Conservation (phyloP, 805 yeast genomes). For the Kazachstania viticola region DNA sequence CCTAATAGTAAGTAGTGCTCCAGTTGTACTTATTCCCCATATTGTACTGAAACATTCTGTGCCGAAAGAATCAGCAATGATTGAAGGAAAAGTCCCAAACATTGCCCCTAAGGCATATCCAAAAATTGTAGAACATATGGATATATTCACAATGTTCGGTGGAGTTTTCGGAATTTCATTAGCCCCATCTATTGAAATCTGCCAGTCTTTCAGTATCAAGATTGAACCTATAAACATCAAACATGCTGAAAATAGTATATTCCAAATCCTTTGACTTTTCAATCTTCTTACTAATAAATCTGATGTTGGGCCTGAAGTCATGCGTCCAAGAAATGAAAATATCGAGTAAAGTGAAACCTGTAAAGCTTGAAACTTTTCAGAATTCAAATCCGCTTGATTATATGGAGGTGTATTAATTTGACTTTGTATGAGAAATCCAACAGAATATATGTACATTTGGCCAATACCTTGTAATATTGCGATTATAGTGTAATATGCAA, state of each 20-base stretch:
- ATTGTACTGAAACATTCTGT: conserved; percentile 55
- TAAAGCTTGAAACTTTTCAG: conserved; percentile 47
- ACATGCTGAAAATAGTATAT: conserved; percentile 34
- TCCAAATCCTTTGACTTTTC: conserved; percentile 56
- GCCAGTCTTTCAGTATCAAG: conserved; percentile 18
- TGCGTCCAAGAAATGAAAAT: conserved; percentile 54
- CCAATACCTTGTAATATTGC: conserved; percentile 53
- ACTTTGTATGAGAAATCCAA: conserved; percentile 58
- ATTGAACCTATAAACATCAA: conserved; percentile 26
- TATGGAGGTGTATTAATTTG: conserved; percentile 26
- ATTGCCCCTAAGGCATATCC: conserved; percentile 62
- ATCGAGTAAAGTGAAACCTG: conserved; percentile 61
- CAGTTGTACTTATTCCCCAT: conserved; percentile 68
- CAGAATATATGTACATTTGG: conserved; percentile 60
- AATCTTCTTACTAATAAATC: conserved; percentile 44
- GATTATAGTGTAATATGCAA: conserved; percentile 43
- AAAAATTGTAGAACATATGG: conserved; percentile 40
- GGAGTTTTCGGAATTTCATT: not conserved
- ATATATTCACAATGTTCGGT: conserved; percentile 31
- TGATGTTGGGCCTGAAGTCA: conserved; percentile 52
- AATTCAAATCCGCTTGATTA: conserved; percentile 12
- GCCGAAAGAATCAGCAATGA: conserved; percentile 64
- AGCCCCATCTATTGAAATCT: no score
- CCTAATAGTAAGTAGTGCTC: conserved; percentile 48
- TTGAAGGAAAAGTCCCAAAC: conserved; percentile 70